A percentile compares a stretch with the other conserved stretches of the same genome.
Conservation (phyloP, 345 rosid species). For the Aquilaria yunnanensis region DNA sequence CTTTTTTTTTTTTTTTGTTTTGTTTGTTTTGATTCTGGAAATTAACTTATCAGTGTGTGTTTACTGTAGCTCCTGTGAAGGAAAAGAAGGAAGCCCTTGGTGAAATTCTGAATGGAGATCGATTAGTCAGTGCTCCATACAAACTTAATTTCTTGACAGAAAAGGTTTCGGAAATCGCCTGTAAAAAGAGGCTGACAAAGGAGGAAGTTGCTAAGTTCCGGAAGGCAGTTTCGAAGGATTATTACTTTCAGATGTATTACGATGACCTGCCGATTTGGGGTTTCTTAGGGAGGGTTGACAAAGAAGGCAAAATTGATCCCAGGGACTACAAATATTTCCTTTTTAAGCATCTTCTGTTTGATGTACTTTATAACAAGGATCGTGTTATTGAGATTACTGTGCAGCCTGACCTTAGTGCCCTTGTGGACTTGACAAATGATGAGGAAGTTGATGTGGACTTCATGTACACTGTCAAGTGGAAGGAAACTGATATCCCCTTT, state of each 20-base stretch:
- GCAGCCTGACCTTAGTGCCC: slow-evolving; percentile 27
- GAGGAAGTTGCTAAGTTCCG: slow-evolving; percentile 39
- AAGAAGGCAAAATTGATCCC: slow-evolving; percentile 34
- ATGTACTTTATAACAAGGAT: slow-evolving; percentile 43
- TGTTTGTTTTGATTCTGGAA: not conserved
- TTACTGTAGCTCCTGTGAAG: slow-evolving; percentile 24
- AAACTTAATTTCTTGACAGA: slow-evolving; percentile 34
- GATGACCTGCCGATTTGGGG: slow-evolving; percentile 56
- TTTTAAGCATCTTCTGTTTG: slow-evolving; percentile 39
- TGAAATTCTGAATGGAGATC: slow-evolving; percentile 64
- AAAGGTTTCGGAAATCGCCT: slow-evolving; percentile 31
- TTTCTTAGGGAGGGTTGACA: slow-evolving; percentile 42
- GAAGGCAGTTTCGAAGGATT: slow-evolving; percentile 34
- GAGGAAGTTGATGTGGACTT: slow-evolving; percentile 40
- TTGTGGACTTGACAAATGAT: slow-evolving; percentile 38
- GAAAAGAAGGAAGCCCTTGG: slow-evolving; percentile 62
- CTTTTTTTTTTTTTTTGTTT: not conserved
- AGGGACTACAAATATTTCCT: slow-evolving; percentile 38
- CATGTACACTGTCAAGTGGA: slow-evolving; percentile 42
- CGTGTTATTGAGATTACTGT: slow-evolving; percentile 44
- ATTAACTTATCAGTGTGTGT: slow-evolving; percentile 1
- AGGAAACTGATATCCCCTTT: slow-evolving; percentile 36
- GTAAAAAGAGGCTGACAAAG: slow-evolving; percentile 28
- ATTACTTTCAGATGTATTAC: slow-evolving; percentile 49
- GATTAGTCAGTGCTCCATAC: slow-evolving; percentile 62